A percentile compares a stretch with the other conserved stretches of the same genome.
phyloP scores from a whole-genome alignment of 345 rosid species.

The Triadica sebifera region DNA sequence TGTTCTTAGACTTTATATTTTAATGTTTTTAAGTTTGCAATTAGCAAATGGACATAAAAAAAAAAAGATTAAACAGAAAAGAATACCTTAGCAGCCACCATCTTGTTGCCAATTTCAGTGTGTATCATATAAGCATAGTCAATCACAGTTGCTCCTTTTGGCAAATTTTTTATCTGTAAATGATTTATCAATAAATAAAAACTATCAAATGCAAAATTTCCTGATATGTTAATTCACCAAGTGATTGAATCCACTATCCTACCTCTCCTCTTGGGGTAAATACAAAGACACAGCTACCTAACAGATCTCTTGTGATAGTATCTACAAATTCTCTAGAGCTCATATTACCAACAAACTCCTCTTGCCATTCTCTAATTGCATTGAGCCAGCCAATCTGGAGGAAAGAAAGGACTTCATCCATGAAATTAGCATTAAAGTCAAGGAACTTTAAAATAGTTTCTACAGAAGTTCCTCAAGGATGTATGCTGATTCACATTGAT shows the following conservation, averaged over 20 bases:
- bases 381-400: slow-evolving; percentile 78
- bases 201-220: slow-evolving; percentile 12
- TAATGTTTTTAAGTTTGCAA: neutral
- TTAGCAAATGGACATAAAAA: neutral
- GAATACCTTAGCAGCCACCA: slow-evolving; percentile 94
- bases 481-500: slow-evolving; percentile 11
- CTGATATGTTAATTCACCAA: slow-evolving; percentile 8
- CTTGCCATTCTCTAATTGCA: slow-evolving; percentile 99
- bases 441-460: too few species aligned
- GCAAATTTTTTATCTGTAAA: slow-evolving; percentile 84
- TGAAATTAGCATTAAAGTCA: slow-evolving; percentile 28
- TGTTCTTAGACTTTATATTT: neutral
- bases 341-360: slow-evolving; percentile 99
- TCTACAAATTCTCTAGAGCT: slow-evolving; percentile 99
- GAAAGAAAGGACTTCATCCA: slow-evolving; percentile 18
- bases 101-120: slow-evolving; percentile 95
- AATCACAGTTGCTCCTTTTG: slow-evolving; percentile 88
- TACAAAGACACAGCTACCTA: slow-evolving; percentile 94
- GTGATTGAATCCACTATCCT: neutral
- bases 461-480: slow-evolving; percentile 17
- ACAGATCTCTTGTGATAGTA: slow-evolving; percentile 79
- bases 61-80: slow-evolving; percentile 8
- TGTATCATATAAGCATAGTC: slow-evolving; percentile 98
- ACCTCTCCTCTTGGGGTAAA: slow-evolving; percentile 50
- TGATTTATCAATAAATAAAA: slow-evolving; percentile 15